A percentile compares a stretch with the other conserved stretches of the same genome.
These are phyloP conservation scores for Zygnema circumcarinatum DNA, from an alignment of 139 green algal species.

Conservation along the genomic window DNA sequence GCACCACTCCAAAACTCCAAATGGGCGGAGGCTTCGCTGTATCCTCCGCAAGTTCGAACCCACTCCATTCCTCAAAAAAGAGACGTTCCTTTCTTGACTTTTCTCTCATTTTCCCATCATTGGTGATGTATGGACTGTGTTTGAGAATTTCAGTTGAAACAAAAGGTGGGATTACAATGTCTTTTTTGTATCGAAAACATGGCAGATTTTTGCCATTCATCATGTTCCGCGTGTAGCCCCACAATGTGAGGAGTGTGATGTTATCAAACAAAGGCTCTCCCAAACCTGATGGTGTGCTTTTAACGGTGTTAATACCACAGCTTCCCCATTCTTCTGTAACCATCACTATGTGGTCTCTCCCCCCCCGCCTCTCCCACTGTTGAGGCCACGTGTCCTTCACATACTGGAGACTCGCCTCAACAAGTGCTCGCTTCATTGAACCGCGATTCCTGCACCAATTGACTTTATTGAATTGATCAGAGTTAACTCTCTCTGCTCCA, in stretches of 20 bases:
- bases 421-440: background rate
- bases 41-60: background rate
- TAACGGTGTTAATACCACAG: conserved; percentile 54
- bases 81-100: background rate
- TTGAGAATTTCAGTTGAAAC: background rate
- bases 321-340: conserved; percentile 71
- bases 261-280: background rate
- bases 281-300: background rate
- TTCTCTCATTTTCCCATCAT: background rate
- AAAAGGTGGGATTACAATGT: conserved; percentile 48
- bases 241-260: conserved; percentile 31
- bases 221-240: conserved; percentile 45
- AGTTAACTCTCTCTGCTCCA: too few relatives aligned
- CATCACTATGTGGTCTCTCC: conserved; percentile 73
- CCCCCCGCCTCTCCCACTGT: conserved; percentile 70
- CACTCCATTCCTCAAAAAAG: background rate
- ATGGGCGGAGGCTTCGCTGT: background rate
- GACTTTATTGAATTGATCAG: too few relatives aligned
- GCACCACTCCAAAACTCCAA: conserved; percentile 59
- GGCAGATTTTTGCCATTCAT: background rate
- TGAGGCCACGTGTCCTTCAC: conserved; percentile 64
- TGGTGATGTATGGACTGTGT: background rate
- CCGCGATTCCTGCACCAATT: conserved; percentile 13
- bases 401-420: conserved; percentile 45
- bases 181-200: conserved; percentile 57